Evolutionary conservation across 2,329 filamentous ascomycete genomes (phyloP).

Genomic region (Cercospora nicotianae): DNA sequence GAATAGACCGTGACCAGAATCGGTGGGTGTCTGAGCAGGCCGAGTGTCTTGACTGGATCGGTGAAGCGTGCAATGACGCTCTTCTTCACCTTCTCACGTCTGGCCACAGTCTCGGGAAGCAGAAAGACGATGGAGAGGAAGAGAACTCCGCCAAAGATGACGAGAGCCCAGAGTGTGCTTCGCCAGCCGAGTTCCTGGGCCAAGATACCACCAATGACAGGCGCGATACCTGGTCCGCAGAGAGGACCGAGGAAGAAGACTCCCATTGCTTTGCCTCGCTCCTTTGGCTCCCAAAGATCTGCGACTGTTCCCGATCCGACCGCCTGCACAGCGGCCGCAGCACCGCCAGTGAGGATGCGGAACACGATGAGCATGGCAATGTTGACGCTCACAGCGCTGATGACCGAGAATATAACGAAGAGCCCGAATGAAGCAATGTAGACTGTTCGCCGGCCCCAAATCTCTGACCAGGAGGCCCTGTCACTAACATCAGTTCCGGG

Average conservation of each 20-base stretch:
- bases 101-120: conserved; percentile 60
- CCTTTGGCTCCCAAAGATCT: conserved; percentile 73
- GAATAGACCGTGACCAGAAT: conserved; percentile 72
- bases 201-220: conserved; percentile 74
- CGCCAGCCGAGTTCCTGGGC: conserved; percentile 69
- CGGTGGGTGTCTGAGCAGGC: conserved; percentile 70
- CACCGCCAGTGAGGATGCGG: conserved; percentile 70
- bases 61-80: conserved; percentile 50
- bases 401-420: conserved; percentile 67
- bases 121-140: conserved; percentile 58
- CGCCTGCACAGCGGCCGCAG: conserved; percentile 75
- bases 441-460: conserved; percentile 67
- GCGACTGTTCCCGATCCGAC: conserved; percentile 80
- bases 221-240: conserved; percentile 69
- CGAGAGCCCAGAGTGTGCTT: conserved; percentile 74
- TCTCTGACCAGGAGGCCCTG: background rate
- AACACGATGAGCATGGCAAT: conserved; percentile 76
- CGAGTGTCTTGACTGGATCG: conserved; percentile 69
- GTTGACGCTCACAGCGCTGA: conserved; percentile 66
- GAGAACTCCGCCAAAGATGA: conserved; percentile 64
- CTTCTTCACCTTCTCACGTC: conserved; percentile 32
- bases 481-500: background rate
- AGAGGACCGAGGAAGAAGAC: conserved; percentile 79
- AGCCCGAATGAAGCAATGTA: conserved; percentile 73
- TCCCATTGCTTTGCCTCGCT: conserved; percentile 76